Percentiles rank a stretch among this genome's conserved stretches.
These are phyloP conservation scores for Lagenidium giganteum DNA, from an alignment of 352 stramenopile genomes.

Conservation along the genomic window DNA sequence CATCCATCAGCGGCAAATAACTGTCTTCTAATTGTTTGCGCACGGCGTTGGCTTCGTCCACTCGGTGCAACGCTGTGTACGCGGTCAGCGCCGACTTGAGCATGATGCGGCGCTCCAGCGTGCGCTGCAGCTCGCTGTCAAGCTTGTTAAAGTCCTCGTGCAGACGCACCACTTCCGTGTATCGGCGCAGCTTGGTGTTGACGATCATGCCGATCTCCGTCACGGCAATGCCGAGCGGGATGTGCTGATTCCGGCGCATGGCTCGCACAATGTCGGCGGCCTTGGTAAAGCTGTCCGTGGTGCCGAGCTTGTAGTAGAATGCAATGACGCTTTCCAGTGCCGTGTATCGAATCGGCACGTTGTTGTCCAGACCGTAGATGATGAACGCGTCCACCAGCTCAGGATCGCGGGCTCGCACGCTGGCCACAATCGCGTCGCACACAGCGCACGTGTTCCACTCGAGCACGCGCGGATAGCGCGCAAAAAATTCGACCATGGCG, in stretches of 20 bases:
- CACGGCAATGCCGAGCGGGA: conserved; percentile 50
- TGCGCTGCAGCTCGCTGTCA: conserved; percentile 38
- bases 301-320: conserved; percentile 53
- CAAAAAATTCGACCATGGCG: conserved; percentile 36
- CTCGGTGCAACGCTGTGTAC: conserved; percentile 34
- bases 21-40: conserved; percentile 26
- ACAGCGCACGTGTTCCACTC: conserved; percentile 44
- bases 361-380: conserved; percentile 39
- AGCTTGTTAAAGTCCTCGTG: conserved; percentile 53
- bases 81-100: conserved; percentile 46
- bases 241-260: conserved; percentile 53
- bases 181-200: conserved; percentile 41
- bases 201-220: conserved; percentile 59
- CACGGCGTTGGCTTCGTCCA: conserved; percentile 50
- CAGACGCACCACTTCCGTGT: conserved; percentile 46
- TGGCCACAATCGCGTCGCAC: conserved; percentile 31
- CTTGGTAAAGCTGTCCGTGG: conserved; percentile 39
- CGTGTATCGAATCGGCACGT: conserved; percentile 58
- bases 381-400: conserved; percentile 52
- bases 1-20: conserved; percentile 22
- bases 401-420: too few species aligned
- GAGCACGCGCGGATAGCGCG: conserved; percentile 25
- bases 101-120: conserved; percentile 39
- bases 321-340: conserved; percentile 54
- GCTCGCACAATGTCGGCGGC: conserved; percentile 46